Evolutionary conservation across 2,329 filamentous ascomycete genomes (phyloP), one percentile per base, ranked within the genome.

Genomic region (Exutisphaerella laricina): DNA sequence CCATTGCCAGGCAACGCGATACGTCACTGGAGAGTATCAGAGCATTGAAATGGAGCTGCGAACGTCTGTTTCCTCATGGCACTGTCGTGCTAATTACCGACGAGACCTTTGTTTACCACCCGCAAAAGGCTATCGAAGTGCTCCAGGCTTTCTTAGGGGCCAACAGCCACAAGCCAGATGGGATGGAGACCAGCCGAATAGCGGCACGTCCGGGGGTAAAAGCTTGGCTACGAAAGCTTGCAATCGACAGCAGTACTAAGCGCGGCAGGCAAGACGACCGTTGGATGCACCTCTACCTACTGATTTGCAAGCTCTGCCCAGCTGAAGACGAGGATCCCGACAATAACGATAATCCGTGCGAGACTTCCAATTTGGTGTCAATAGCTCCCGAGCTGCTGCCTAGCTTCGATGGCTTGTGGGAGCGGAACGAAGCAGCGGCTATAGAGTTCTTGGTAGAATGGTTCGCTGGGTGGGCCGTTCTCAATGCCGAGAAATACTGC

Each of bases 51-150:
- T n/a, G n/a, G n/a, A n/a, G 44, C 4, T 56, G 50, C 43, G 44
- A 58, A 52, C 45, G 60, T 44, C 35, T 62, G 46, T 70, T 70
- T 32, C 64, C 67, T 1, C 49, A 55, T 17, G 68, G 68, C 4
- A 58, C 57, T 5, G 58, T 67, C 4, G 60, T 65, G 8, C 67
- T 68, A 49, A 65, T 71, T 12, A 70, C 68, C 1, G 68, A 71
- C 28, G 65, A 70, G 20, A 58, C 70, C 1, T 66, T 71, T 31
- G 50, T 60, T n/a, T 47, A 64, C 31, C 49, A 63, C 33, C 68
- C 68, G 4, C 54, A 57, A 34, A 49, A 63, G 20, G 67, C 66
- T 1, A 48, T 63, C 2, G 40, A 57, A 5, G 62, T 71, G 9
- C 50, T 71, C 6, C 45, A 64, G n/a, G 45, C 51, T 0, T 67